Evolutionary conservation across 768 basidiomycete species (phyloP).

Genomic region (Amanita rubescens): DNA sequence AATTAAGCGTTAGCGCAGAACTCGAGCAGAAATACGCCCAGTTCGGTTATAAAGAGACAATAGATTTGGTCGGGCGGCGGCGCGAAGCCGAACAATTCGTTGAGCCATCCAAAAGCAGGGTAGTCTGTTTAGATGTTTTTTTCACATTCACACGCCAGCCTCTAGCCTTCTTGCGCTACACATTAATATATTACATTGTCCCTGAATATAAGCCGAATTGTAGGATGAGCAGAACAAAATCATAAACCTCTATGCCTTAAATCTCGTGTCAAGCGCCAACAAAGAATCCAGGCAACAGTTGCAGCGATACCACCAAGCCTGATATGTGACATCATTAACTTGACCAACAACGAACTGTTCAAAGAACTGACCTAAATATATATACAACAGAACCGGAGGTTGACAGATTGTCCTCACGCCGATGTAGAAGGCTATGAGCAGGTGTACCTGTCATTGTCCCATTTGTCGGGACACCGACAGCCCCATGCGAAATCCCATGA

Average conservation of each 20-base stretch:
- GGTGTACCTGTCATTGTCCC: not conserved
- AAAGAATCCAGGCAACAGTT: slow-evolving; percentile 21
- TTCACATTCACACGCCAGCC: no score
- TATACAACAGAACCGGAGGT: slow-evolving; percentile 64
- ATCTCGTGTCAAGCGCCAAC: slow-evolving; percentile 22
- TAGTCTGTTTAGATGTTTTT: no score
- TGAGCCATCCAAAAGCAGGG: no score
- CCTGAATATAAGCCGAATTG: not conserved
- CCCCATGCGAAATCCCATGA: slow-evolving; percentile 12
- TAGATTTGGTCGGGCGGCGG: no score
- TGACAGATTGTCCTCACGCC: not conserved
- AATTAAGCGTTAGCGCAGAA: not conserved
- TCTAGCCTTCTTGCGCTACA: no score
- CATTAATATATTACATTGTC: not conserved
- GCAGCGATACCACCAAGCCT: slow-evolving; percentile 41
- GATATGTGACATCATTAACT: slow-evolving; percentile 2
- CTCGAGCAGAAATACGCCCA: not conserved
- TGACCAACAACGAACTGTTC: not conserved
- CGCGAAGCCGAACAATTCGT: no score
- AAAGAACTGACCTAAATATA: slow-evolving; percentile 57
- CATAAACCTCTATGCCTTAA: slow-evolving; percentile 17
- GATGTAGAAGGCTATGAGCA: not conserved
- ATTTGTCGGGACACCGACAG: slow-evolving; percentile 7
- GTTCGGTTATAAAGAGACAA: no score
- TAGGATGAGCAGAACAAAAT: not conserved